Conservation (phyloP, 2,329 filamentous ascomycete species). For the Talaromyces rugulosus region DNA sequence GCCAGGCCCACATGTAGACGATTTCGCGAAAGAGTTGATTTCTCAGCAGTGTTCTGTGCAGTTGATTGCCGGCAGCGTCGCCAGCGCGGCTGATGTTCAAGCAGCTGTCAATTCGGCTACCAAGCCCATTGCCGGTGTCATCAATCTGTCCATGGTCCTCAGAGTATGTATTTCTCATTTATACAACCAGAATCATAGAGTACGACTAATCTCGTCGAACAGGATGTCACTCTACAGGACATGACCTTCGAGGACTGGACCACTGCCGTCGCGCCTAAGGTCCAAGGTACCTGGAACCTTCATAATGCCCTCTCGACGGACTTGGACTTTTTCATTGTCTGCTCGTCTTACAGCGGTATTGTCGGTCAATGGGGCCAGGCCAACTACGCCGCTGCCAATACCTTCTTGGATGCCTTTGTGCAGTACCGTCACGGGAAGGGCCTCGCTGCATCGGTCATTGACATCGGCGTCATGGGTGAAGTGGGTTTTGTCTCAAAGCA, state of each 20-base stretch:
- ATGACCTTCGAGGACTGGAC: not conserved
- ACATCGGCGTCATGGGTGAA: conserved; percentile 14
- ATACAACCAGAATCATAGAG: not conserved
- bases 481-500: conserved; percentile 17
- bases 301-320: conserved; percentile 10
- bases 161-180: conserved; percentile 15
- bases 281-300: conserved; percentile 3
- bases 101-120: conserved; percentile 7
- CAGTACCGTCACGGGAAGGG: conserved; percentile 19
- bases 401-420: conserved; percentile 27
- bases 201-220: not conserved
- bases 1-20: conserved; percentile 16
- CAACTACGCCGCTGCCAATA: conserved; percentile 37
- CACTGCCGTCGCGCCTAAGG: not conserved
- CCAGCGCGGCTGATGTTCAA: conserved; percentile 15
- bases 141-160: conserved; percentile 42
- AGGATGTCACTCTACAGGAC: conserved; percentile 15
- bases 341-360: conserved; percentile 23
- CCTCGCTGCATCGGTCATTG: conserved; percentile 8
- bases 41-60: conserved; percentile 5
- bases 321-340: conserved; percentile 31
- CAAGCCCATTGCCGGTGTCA: conserved; percentile 26
- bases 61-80: not conserved
- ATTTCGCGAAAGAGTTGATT: not conserved
- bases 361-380: conserved; percentile 36